Evolutionary conservation across 2,329 filamentous ascomycete genomes (phyloP), one percentile per base, ranked within the genome.

Genomic region (Scorias spongiosa): DNA sequence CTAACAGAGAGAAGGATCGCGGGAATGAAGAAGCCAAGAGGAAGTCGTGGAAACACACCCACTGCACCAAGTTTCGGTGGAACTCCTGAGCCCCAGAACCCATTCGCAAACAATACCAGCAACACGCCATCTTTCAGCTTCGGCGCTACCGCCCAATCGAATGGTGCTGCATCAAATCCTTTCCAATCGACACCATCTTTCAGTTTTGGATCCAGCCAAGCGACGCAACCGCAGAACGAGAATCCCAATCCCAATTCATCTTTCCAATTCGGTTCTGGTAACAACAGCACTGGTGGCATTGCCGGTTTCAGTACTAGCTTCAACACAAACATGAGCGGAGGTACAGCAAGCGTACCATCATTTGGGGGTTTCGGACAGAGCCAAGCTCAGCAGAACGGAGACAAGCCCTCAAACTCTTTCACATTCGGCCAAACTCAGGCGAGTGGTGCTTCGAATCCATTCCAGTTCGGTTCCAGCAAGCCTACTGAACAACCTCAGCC

Each of bases 1-100:
- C 48, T 48, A 36, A 50, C 42, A 26, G 42, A 10, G 39, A 29
- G 17, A n/a, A 42, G 49, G 42, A 51, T 51, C 36, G 49, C 49
- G 29, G 26, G 29, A 15, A 42, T 41, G 30, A 46, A 45, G 43
- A 51, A 46, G 39, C 42, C 45, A 30, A 40, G 14, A 42, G 43
- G 49, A 36, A 36, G 32, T 36, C 32, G 32, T 36, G 32, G 32
- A 12, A 36, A 36, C 32, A 36, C 32, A 9, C 32, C 32, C 32
- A 36, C 32, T 39, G 42, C 43, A 18, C 44, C 44, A 42, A 44
- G 41, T 32, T 47, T 46, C 14, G 45, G 51, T 18, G 45, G 41
- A 15, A 46, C 46, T 39, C 49, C 51, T 12, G 48, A 44, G 30
- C 43, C 40, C 18, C 42, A 42, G 30, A 43, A 44, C 39, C 40